These are phyloP conservation scores for Macrophomina pseudophaseolina DNA, from an alignment of 2,329 filamentous ascomycete species.

Conservation along the genomic window DNA sequence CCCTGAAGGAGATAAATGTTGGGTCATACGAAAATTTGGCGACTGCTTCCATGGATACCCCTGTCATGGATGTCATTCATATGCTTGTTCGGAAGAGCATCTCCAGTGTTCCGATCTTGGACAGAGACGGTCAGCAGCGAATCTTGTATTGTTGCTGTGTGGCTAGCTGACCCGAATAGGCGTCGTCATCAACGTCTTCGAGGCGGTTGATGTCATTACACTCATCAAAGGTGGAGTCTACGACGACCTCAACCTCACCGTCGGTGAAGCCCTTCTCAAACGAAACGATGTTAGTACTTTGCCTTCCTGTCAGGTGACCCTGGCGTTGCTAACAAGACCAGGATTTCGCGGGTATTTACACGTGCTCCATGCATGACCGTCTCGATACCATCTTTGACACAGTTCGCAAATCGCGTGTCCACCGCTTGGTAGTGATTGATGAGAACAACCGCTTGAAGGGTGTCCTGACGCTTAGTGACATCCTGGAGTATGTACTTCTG, in stretches of 20 bases:
- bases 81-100: slow-evolving; percentile 92
- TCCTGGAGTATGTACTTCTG: slow-evolving; percentile 90
- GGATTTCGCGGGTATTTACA: slow-evolving; percentile 97
- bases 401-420: slow-evolving; percentile 90
- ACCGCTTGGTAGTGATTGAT: slow-evolving; percentile 91
- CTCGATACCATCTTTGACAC: slow-evolving; percentile 97
- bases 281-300: slow-evolving; percentile 68
- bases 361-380: slow-evolving; percentile 87
- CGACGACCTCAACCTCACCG: slow-evolving; percentile 83
- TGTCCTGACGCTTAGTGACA: slow-evolving; percentile 92
- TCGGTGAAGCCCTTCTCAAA: slow-evolving; percentile 88
- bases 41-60: slow-evolving; percentile 85
- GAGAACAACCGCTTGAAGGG: slow-evolving; percentile 85
- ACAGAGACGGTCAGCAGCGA: slow-evolving; percentile 64
- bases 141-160: not conserved
- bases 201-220: slow-evolving; percentile 95
- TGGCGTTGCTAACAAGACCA: slow-evolving; percentile 41
- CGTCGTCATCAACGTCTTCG: slow-evolving; percentile 90
- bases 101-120: slow-evolving; percentile 91
- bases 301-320: not conserved
- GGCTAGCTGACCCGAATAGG: slow-evolving; percentile 47
- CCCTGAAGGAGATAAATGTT: slow-evolving; percentile 79
- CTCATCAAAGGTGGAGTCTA: slow-evolving; percentile 93
- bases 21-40: slow-evolving; percentile 83
- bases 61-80: slow-evolving; percentile 93